Base-by-base conservation (phyloP, 2,329 filamentous ascomycete genomes). In the Cercospora sp. region DNA sequence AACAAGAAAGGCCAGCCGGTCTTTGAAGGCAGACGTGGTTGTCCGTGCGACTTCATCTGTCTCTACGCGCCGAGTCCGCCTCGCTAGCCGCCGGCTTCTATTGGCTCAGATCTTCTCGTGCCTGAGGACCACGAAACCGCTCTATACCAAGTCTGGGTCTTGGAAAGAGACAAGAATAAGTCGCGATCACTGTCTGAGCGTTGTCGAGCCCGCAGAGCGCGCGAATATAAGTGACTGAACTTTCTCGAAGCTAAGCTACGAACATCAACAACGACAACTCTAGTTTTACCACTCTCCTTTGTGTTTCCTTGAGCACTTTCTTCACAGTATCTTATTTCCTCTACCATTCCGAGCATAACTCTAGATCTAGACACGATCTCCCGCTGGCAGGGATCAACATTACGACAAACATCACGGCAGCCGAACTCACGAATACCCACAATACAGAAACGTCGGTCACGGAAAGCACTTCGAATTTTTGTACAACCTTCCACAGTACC, bases 351-450 rank as follows among this genome's bases (percentile, higher is more conserved):
- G 34, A 45, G 53, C 61, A 63, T 63, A 26, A 24, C 26, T 10
- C 18, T 28, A 43, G 16, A 55, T 37, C 24, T 67, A 57, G 62
- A 40, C 55, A 65, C 51, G 66, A 72, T 72, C 71, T 61, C 71
- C 73, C 72, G 71, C 74, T 74, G 74, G 73, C 73, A 72, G 73
- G 71, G 61, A 70, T 66, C 65, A 53, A 32, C n/a, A 60, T 64
- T 49, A 63, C 63, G 55, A 61, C 57, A 58, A 66, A 51, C 60
- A 62, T 40, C 57, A 61, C 65, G 55, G 55, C 55, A 59, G n/a
- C 21, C 28, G 32, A 34, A 30, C 55, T 37, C 55, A 61, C 66
- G 40, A 63, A 30, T 18, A 55, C 24, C 49, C 49, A 26, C 32
- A 26, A 58, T 61, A 67, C 66, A 67, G 43, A 40, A 49, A 45